phyloP scores from a whole-genome alignment of 805 yeast genomes.

The Suhomyces sp. region DNA sequence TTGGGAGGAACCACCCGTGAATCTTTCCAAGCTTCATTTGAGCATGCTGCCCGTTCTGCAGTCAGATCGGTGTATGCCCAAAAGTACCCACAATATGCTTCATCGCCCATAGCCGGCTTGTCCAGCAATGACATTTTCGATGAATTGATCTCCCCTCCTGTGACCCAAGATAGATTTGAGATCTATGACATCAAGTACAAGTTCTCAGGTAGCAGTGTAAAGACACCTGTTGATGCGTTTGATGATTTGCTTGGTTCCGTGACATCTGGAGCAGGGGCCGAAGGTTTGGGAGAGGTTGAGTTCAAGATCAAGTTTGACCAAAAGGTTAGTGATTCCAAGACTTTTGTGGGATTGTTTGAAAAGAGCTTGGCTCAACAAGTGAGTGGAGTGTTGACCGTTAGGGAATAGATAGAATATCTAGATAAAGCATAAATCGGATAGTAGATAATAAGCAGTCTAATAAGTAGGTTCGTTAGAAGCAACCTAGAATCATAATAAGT shows the following conservation, averaged over 20 bases:
- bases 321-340: conserved; percentile 32
- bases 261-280: conserved; percentile 7
- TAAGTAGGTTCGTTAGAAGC: too few species aligned
- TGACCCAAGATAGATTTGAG: conserved; percentile 33
- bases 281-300: conserved; percentile 25
- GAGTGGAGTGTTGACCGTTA: conserved; percentile 2
- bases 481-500: too few species aligned
- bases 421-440: too few species aligned
- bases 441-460: too few species aligned
- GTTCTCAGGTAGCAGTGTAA: conserved; percentile 13
- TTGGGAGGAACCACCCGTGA: conserved; percentile 25
- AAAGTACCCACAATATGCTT: conserved; percentile 36
- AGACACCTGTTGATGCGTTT: conserved; percentile 16
- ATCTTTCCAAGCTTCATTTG: conserved; percentile 30
- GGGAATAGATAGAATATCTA: background rate
- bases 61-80: conserved; percentile 29
- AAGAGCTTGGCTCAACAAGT: conserved; percentile 24
- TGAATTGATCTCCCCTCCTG: conserved; percentile 37
- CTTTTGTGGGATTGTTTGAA: conserved; percentile 35
- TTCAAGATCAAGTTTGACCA: conserved; percentile 34
- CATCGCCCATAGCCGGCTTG: conserved; percentile 27
- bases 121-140: conserved; percentile 32
- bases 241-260: conserved; percentile 35
- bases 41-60: conserved; percentile 26
- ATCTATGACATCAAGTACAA: conserved; percentile 28